Evolutionary conservation across 2,329 filamentous ascomycete species (phyloP).

Genomic region (Blastomyces emzantsi): DNA sequence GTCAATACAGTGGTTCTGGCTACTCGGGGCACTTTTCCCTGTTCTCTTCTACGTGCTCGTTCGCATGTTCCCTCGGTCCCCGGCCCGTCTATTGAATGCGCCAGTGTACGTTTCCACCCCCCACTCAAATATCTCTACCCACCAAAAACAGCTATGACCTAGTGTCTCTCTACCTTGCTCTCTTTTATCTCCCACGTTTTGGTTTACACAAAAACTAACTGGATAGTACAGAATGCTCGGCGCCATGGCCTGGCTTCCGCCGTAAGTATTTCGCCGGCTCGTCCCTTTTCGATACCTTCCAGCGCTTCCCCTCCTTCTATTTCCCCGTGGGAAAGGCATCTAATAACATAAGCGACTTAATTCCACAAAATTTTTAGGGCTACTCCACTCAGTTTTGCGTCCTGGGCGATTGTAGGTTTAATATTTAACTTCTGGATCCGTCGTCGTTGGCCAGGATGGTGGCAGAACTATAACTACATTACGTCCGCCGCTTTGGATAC

Average conservation of each 20-base stretch:
- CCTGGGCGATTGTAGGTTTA: conserved; percentile 51
- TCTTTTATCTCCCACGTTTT: not conserved
- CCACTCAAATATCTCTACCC: not conserved
- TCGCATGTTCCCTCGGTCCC: conserved; percentile 49
- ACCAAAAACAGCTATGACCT: conserved; percentile 2
- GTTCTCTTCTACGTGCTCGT: conserved; percentile 50
- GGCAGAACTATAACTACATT: conserved; percentile 35
- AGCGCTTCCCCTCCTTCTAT: conserved; percentile 35
- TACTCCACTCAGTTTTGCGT: conserved; percentile 56
- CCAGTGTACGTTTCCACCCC: conserved; percentile 32
- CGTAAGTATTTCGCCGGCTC: conserved; percentile 44
- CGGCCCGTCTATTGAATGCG: conserved; percentile 55
- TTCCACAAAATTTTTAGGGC: conserved; percentile 29
- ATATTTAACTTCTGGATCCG: conserved; percentile 33
- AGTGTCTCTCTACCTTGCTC: not conserved
- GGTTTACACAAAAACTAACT: not conserved
- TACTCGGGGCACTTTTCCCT: conserved; percentile 51
- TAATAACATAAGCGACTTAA: conserved; percentile 38
- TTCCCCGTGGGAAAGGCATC: conserved; percentile 39
- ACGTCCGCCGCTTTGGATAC: conserved; percentile 34
- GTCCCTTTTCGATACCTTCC: too few relatives aligned
- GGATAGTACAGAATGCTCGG: conserved; percentile 19
- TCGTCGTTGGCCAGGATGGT: conserved; percentile 29
- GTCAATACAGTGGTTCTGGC: conserved; percentile 57
- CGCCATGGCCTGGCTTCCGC: conserved; percentile 22